Percentiles rank a stretch among this genome's conserved stretches.
Conservation (phyloP, 768 basidiomycete genomes). For the Hypsizygus marmoreus region DNA sequence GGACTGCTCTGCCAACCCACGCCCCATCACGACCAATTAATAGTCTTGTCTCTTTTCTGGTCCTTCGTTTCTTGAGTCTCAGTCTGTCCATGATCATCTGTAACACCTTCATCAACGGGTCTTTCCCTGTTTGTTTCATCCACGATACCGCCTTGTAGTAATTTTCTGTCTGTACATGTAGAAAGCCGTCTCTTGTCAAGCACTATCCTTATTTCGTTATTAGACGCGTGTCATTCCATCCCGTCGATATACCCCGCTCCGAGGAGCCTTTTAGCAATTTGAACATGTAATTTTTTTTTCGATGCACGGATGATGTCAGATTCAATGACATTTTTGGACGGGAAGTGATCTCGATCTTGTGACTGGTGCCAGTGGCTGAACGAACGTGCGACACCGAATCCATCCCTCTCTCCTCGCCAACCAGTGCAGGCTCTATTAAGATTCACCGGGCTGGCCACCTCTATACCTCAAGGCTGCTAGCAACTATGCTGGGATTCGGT, state of each 20-base stretch:
- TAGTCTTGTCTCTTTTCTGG: slow-evolving; percentile 13
- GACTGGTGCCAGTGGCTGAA: too few relatives aligned
- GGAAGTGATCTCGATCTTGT: too few relatives aligned
- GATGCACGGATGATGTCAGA: too few relatives aligned
- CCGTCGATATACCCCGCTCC: too few relatives aligned
- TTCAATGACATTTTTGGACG: too few relatives aligned
- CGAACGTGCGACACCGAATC: slow-evolving; percentile 36
- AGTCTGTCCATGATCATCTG: slow-evolving; percentile 12
- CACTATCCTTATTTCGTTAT: slow-evolving; percentile 15
- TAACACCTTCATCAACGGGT: slow-evolving; percentile 14
- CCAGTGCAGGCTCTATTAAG: slow-evolving; percentile 11
- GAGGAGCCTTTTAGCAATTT: too few relatives aligned
- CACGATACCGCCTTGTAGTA: slow-evolving; percentile 17
- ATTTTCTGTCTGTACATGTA: slow-evolving; percentile 18
- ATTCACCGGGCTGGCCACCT: slow-evolving; percentile 1
- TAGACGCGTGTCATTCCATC: slow-evolving; percentile 5
- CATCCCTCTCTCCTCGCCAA: slow-evolving; percentile 16
- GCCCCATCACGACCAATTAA: slow-evolving; percentile 48
- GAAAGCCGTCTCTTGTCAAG: slow-evolving; percentile 3
- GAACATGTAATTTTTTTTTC: neutral
- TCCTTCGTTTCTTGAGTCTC: slow-evolving; percentile 9
- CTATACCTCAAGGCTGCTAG: neutral
- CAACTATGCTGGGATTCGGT: slow-evolving; percentile 13
- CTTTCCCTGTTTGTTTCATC: too few relatives aligned
- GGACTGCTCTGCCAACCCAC: slow-evolving; percentile 27